Evolutionary conservation across 2,329 filamentous ascomycete species (phyloP), one percentile per base, ranked within the genome.

Genomic region (Epichloe coenophiala): DNA sequence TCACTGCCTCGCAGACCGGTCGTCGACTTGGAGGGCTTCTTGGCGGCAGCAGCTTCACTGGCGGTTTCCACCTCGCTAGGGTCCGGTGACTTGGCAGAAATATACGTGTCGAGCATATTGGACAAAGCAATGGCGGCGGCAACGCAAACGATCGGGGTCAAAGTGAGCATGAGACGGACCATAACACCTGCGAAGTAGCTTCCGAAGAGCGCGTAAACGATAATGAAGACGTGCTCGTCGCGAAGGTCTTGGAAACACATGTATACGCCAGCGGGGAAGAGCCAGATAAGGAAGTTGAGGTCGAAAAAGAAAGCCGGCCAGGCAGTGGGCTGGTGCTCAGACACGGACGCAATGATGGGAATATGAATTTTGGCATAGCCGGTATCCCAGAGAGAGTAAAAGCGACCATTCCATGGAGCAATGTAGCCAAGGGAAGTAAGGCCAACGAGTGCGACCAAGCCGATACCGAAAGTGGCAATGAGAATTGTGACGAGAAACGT

Each of bases 251-350:
- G 86, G 83, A 97, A 98, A 75, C 90, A 96, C 71, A 98, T 83
- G 72, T 97, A 98, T 52, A 98, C 89, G 69, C 93, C 93, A 12
- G 93, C 94, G 4, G 93, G 81, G 81, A 98, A 97, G 48, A 98
- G 81, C 93, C 93, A 98, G 71, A 98, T 95, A 62, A 98, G 78
- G 74, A 98, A 83, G 74, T 95, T 96, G 60, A 98, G 77, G 63
- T 98, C 93, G 68, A 98, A 98, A 75, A 98, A 98, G 77, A 96
- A 98, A 15, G 94, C 88, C 2, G 93, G 93, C 93, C 93, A 98
- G 42, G 93, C 93, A 38, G 93, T 98, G 50, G 93, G 93, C 72
- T 98, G 93, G 73, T 98, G 93, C 72, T 98, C 93, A 1, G 93
- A 98, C 45, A 98, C 93, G n/a, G 93, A 98, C 3, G 93, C 93